These are phyloP conservation scores for Meripilus lineatus DNA, from an alignment of 1,284 basidiomycete genomes.

Conservation along the genomic window DNA sequence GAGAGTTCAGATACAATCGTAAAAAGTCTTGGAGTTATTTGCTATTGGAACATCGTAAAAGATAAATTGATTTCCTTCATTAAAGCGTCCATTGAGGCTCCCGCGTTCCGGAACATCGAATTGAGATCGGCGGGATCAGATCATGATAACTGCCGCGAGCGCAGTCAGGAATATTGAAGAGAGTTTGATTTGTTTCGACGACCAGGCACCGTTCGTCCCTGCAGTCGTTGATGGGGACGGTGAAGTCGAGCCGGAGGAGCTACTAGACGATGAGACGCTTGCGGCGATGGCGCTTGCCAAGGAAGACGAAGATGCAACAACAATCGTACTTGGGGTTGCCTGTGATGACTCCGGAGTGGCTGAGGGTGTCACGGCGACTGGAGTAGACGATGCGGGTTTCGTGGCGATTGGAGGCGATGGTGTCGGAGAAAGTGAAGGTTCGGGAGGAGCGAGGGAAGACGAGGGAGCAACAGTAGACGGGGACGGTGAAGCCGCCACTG, in stretches of 20 bases:
- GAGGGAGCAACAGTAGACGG: slow-evolving; percentile 9
- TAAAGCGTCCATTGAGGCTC: no score
- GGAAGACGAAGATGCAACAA: not conserved
- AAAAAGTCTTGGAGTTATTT: no score
- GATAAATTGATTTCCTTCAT: no score
- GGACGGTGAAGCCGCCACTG: slow-evolving; percentile 2
- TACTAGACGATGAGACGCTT: no score
- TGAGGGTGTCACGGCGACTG: not conserved
- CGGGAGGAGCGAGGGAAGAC: slow-evolving; percentile 5
- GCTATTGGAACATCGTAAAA: no score
- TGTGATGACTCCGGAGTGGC: not conserved
- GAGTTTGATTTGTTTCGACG: slow-evolving; percentile 1
- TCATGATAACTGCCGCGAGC: not conserved
- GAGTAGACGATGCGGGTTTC: not conserved
- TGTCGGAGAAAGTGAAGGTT: not conserved
- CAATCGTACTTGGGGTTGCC: not conserved
- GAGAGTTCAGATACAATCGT: no score
- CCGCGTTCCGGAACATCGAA: no score
- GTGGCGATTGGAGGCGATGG: not conserved
- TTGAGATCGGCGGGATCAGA: slow-evolving; percentile 1
- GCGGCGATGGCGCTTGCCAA: not conserved
- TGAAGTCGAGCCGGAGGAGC: no score
- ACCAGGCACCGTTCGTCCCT: not conserved
- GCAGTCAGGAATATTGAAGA: not conserved
- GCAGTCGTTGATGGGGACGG: no score